Percentiles rank a stretch among this genome's conserved stretches.
Conservation (phyloP, 441 rosid genomes). For the California macrophylla region DNA sequence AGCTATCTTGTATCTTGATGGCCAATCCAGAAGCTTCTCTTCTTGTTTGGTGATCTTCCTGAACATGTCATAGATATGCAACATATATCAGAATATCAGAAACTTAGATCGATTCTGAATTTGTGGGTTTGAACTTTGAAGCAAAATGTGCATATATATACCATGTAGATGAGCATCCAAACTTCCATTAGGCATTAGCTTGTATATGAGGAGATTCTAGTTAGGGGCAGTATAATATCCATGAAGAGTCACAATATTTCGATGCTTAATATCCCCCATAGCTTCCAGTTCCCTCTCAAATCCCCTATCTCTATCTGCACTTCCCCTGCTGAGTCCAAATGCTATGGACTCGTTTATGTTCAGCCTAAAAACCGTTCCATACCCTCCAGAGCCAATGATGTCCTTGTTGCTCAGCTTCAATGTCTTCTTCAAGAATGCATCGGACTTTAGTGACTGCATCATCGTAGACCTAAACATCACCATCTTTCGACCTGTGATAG, state of each 20-base stretch:
- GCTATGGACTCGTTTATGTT: constrained; percentile 39
- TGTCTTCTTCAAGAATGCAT: constrained; percentile 48
- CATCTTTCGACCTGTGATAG: constrained; percentile 54
- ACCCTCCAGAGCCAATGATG: constrained; percentile 71
- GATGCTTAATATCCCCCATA: constrained; percentile 81
- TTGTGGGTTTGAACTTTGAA: neutral
- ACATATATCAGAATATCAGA: neutral
- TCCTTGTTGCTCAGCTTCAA: constrained; percentile 58
- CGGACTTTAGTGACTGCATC: constrained; percentile 41
- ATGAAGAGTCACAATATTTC: constrained; percentile 66
- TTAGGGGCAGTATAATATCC: constrained; percentile 59
- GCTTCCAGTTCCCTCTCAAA: constrained; percentile 72
- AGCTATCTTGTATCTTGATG: constrained; percentile 55
- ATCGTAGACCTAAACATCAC: constrained; percentile 60
- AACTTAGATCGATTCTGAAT: neutral
- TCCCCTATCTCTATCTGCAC: constrained; percentile 56
- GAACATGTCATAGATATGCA: constrained; percentile 13
- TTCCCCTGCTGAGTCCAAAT: constrained; percentile 58
- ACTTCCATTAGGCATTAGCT: constrained; percentile 84
- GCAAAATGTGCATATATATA: constrained; percentile 11
- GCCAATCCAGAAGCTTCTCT: constrained; percentile 47
- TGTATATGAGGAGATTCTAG: constrained; percentile 71
- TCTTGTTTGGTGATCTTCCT: constrained; percentile 37
- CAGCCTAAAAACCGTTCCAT: constrained; percentile 65
- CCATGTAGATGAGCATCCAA: constrained; percentile 54